Evolutionary conservation across 306 rosid genomes (phyloP).

Genomic region (Begonia peltatifolia): DNA sequence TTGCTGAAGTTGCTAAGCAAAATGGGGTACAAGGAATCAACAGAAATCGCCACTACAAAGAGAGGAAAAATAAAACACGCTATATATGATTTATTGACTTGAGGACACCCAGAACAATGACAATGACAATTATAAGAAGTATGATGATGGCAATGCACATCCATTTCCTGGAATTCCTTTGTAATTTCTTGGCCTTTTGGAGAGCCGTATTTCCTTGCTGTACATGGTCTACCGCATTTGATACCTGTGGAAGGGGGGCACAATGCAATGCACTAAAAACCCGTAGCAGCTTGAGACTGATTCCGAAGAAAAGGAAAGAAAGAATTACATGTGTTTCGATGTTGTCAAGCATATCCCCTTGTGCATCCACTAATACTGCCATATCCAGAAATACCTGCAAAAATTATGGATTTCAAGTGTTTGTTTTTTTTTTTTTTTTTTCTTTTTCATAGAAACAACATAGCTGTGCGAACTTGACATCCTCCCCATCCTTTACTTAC

Average conservation of each 20-base stretch:
- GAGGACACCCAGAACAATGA: constrained; percentile 45
- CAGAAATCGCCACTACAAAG: too few relatives aligned
- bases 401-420: background rate
- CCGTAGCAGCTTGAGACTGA: background rate
- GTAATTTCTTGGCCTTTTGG: constrained; percentile 62
- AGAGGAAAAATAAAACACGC: too few relatives aligned
- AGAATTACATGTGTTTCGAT: constrained; percentile 72
- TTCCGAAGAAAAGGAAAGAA: background rate
- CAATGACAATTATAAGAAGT: constrained; percentile 48
- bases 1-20: too few relatives aligned
- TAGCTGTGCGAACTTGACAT: too few relatives aligned
- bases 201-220: constrained; percentile 73
- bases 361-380: constrained; percentile 88
- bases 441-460: too few relatives aligned
- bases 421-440: background rate
- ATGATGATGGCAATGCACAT: constrained; percentile 82
- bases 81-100: constrained; percentile 6
- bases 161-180: constrained; percentile 79
- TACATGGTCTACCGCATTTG: constrained; percentile 89
- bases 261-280: background rate
- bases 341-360: constrained; percentile 85
- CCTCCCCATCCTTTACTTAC: too few relatives aligned
- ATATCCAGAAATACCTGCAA: constrained; percentile 80
- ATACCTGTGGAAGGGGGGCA: constrained; percentile 29
- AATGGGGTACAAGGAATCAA: too few relatives aligned